Evolutionary conservation across 345 rosid genomes (phyloP), one percentile per base, ranked within the genome.

Genomic region (Ricinus communis): DNA sequence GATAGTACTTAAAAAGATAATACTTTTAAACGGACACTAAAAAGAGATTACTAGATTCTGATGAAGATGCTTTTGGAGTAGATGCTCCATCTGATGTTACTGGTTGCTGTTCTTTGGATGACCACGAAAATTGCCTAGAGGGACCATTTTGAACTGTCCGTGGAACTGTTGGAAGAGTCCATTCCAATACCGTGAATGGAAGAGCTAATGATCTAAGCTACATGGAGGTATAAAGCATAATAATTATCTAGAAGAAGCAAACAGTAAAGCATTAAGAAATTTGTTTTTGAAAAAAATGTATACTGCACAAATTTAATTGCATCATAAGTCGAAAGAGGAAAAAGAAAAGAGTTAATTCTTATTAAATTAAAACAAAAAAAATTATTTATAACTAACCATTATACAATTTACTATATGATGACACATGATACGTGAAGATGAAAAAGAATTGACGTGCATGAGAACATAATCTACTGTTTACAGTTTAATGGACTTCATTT

Each of bases 141-240:
- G 85, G 86, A 71, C 77, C 84, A 75, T 77, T 81, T 81, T 81
- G 93, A 78, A 68, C 80, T 80, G 93, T 88, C 67, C 87, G 85
- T 12, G 97, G 99, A 84, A 89, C 90, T 70, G 98, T 85, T 70
- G 99, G 99, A 80, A 95, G 99, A 69, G 97, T 95, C 99, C 97
- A 95, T 85, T 95, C 99, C 85, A 95, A 81, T 76, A 92, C 98
- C 73, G 99, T 90, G 90, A 95, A 95, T 76, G 97, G 97, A 85
- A 94, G 97, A 79, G 98, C 98, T 87, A 95, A 87, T 74, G 99
- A 92, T 92, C 99, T 92, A 91, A 95, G 97, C 99, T 95, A 95
- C 91, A 90, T 78, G 68, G 70, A 79, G 79, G 71, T 72, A 84
- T 74, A 74, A 77, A 76, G 73, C 59, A 81, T 66, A 79, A 83